Conservation (phyloP, 2,329 filamentous ascomycete genomes). For the Myotisia sp. region DNA sequence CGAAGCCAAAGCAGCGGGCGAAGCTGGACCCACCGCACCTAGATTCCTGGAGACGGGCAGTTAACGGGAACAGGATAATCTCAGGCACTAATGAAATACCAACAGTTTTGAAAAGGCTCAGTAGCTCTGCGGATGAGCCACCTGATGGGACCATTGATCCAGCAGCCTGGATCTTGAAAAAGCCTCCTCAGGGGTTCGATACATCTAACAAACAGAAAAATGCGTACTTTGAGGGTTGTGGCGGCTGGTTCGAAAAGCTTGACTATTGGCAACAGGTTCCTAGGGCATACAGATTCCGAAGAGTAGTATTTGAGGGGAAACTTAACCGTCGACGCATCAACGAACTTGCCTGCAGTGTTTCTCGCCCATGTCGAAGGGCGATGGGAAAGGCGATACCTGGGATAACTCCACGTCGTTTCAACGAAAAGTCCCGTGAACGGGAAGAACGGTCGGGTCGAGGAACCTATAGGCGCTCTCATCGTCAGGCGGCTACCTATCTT, state of each 20-base stretch:
- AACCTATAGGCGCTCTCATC: no score
- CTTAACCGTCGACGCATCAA: slow-evolving; percentile 23
- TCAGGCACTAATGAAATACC: slow-evolving; percentile 20
- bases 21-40: slow-evolving; percentile 19
- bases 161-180: slow-evolving; percentile 28
- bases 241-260: slow-evolving; percentile 28
- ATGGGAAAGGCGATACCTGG: no score
- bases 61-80: slow-evolving; percentile 22
- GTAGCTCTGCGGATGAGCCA: slow-evolving; percentile 25
- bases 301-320: slow-evolving; percentile 22
- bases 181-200: slow-evolving; percentile 26
- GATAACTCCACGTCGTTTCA: no score
- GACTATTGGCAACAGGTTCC: slow-evolving; percentile 27
- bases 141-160: slow-evolving; percentile 28
- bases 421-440: no score
- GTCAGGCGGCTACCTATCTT: no score
- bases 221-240: slow-evolving; percentile 27
- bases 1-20: slow-evolving; percentile 10
- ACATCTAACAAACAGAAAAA: slow-evolving; percentile 23
- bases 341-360: no score
- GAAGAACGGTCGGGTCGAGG: no score
- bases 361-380: no score
- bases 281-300: slow-evolving; percentile 25
- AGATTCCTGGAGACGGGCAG: slow-evolving; percentile 27
- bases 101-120: slow-evolving; percentile 21